Conservation (phyloP, 2,329 filamentous ascomycete species). For the Phoma sp. region DNA sequence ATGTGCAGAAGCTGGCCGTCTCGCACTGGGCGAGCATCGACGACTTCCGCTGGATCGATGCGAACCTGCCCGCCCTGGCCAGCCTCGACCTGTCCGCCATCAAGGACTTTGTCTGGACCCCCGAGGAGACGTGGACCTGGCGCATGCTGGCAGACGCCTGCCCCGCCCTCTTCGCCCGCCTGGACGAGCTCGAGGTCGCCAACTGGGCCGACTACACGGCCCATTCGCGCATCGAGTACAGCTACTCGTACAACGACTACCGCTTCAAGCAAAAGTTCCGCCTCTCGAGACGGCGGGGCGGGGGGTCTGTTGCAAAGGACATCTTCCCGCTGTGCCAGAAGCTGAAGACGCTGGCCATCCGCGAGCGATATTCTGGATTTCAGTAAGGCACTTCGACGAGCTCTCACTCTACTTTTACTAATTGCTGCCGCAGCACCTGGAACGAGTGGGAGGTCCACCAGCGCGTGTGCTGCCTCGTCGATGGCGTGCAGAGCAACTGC, state of each 20-base stretch:
- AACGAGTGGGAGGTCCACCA: slow-evolving; percentile 50
- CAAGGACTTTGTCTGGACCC: slow-evolving; percentile 49
- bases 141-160: slow-evolving; percentile 42
- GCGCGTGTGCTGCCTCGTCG: slow-evolving; percentile 46
- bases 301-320: slow-evolving; percentile 43
- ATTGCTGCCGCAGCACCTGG: slow-evolving; percentile 35
- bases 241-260: slow-evolving; percentile 48
- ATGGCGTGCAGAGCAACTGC: slow-evolving; percentile 41
- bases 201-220: slow-evolving; percentile 49
- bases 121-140: slow-evolving; percentile 49
- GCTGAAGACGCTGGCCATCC: slow-evolving; percentile 44
- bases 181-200: slow-evolving; percentile 45
- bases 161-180: slow-evolving; percentile 37
- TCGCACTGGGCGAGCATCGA: slow-evolving; percentile 46
- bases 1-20: slow-evolving; percentile 46
- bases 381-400: slow-evolving; percentile 23
- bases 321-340: slow-evolving; percentile 42
- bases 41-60: slow-evolving; percentile 48
- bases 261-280: slow-evolving; percentile 46
- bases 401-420: slow-evolving; percentile 2
- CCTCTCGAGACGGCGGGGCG: slow-evolving; percentile 43
- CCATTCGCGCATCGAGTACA: slow-evolving; percentile 47
- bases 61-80: slow-evolving; percentile 43
- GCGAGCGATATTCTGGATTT: slow-evolving; percentile 44
- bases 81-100: slow-evolving; percentile 46